Percentiles rank a stretch among this genome's conserved stretches.
Evolutionary conservation across 352 stramenopile species (phyloP).

Genomic region (Globisporangium carolinianum): DNA sequence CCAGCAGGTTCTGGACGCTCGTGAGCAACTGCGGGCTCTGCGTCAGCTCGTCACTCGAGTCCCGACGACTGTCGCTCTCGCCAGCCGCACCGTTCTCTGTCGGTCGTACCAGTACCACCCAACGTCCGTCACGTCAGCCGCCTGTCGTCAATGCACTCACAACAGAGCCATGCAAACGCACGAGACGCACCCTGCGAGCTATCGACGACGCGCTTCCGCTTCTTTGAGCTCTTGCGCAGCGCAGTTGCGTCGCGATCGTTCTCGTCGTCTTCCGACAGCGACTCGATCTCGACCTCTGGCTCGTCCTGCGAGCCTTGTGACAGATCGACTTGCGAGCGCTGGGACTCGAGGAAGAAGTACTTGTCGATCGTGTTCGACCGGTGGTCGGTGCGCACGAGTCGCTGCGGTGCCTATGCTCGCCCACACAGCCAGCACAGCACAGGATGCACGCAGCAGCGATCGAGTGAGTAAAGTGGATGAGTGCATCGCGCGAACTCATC

Average conservation of each 20-base stretch:
- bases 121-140: too few relatives aligned
- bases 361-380: conserved; percentile 85
- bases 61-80: conserved; percentile 14
- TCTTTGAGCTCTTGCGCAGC: conserved; percentile 3
- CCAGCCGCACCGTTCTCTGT: conserved; percentile 19
- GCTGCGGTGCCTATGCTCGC: conserved; percentile 58
- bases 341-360: conserved; percentile 75
- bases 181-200: conserved; percentile 7
- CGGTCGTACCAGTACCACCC: not conserved
- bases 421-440: not conserved
- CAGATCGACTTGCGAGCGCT: conserved; percentile 44
- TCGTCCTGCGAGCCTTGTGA: conserved; percentile 7
- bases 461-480: not conserved
- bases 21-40: conserved; percentile 63
- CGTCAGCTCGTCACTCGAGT: conserved; percentile 33
- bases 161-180: too few relatives aligned
- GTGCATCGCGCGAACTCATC: not conserved
- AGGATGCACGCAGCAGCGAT: not conserved
- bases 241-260: not conserved
- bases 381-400: conserved; percentile 77
- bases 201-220: conserved; percentile 1
- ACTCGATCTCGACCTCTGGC: conserved; percentile 5
- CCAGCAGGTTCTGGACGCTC: conserved; percentile 69
- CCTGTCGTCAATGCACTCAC: too few relatives aligned
- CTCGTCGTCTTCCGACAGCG: conserved; percentile 2